These are phyloP conservation scores for Nymphaea colorata DNA, from an alignment of 164 flowering plant species.

Conservation along the genomic window DNA sequence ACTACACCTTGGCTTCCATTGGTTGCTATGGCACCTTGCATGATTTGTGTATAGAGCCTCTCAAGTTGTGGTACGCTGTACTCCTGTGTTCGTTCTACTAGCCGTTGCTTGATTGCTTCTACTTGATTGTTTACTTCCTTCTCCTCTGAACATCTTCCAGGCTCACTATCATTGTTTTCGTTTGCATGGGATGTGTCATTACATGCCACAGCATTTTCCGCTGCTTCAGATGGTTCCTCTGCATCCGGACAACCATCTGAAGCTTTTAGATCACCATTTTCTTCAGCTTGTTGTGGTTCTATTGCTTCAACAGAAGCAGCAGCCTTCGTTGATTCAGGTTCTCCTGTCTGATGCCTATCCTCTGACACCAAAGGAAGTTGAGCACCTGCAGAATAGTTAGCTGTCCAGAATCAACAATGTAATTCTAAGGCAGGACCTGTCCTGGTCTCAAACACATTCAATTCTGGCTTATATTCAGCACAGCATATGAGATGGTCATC, in stretches of 20 bases:
- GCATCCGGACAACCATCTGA: slow-evolving; percentile 13
- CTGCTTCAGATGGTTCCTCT: slow-evolving; percentile 7
- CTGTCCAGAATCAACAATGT: not conserved
- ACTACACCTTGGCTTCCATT: slow-evolving; percentile 18
- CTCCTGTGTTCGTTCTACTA: slow-evolving; percentile 42
- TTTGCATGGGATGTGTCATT: slow-evolving; percentile 10
- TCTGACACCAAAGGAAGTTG: slow-evolving; percentile 15
- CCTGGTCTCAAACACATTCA: not conserved
- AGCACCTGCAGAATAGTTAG: slow-evolving; percentile 2
- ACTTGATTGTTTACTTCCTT: slow-evolving; percentile 31
- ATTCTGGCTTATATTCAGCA: not conserved
- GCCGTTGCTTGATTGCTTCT: slow-evolving; percentile 42
- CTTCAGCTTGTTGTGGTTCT: slow-evolving; percentile 27
- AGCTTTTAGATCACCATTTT: slow-evolving; percentile 16
- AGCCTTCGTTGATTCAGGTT: slow-evolving; percentile 19
- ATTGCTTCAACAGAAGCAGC: slow-evolving; percentile 8
- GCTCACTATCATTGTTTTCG: slow-evolving; percentile 6
- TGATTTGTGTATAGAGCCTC: slow-evolving; percentile 60
- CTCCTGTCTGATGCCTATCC: slow-evolving; percentile 26
- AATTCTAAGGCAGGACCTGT: not conserved
- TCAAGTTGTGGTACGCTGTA: slow-evolving; percentile 85
- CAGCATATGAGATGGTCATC: no score
- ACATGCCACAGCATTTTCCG: slow-evolving; percentile 6
- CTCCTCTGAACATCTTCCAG: slow-evolving; percentile 32
- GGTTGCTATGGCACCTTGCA: slow-evolving; percentile 54